These are phyloP conservation scores for Alternaria incomplexa DNA, from an alignment of 2,329 filamentous ascomycete genomes.

Conservation along the genomic window DNA sequence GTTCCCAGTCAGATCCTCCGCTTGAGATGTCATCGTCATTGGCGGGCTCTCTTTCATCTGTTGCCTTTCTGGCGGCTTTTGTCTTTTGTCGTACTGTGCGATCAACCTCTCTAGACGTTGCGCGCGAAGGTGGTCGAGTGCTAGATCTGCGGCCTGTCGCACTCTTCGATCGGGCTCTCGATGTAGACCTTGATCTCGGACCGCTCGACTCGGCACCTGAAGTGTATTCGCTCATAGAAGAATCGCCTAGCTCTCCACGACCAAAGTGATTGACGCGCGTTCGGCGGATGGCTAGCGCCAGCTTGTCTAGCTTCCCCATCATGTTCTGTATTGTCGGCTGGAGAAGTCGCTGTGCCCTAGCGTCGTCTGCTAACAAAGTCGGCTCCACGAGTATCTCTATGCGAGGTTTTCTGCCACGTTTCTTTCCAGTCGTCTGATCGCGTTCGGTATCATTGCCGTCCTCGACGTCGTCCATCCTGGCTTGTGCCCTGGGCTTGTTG, in stretches of 20 bases:
- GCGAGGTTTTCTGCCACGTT: conserved; percentile 19
- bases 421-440: background rate
- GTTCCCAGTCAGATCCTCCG: conserved; percentile 39
- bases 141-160: conserved; percentile 11
- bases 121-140: conserved; percentile 18
- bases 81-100: background rate
- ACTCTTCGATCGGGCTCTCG: conserved; percentile 21
- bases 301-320: conserved; percentile 70
- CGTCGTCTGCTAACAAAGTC: conserved; percentile 72
- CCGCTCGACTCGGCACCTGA: conserved; percentile 33
- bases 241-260: conserved; percentile 30
- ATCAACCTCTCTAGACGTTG: background rate
- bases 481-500: conserved; percentile 1
- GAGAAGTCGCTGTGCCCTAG: conserved; percentile 68
- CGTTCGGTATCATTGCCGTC: conserved; percentile 1
- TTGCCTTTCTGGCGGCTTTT: background rate
- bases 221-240: conserved; percentile 35
- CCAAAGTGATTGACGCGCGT: conserved; percentile 61
- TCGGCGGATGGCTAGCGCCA: conserved; percentile 74
- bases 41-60: background rate
- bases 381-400: conserved; percentile 46
- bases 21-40: conserved; percentile 30
- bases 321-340: conserved; percentile 73
- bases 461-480: conserved; percentile 13
- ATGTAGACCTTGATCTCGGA: conserved; percentile 17